phyloP scores from a whole-genome alignment of 441 rosid genomes.

The Adansonia gregorii region DNA sequence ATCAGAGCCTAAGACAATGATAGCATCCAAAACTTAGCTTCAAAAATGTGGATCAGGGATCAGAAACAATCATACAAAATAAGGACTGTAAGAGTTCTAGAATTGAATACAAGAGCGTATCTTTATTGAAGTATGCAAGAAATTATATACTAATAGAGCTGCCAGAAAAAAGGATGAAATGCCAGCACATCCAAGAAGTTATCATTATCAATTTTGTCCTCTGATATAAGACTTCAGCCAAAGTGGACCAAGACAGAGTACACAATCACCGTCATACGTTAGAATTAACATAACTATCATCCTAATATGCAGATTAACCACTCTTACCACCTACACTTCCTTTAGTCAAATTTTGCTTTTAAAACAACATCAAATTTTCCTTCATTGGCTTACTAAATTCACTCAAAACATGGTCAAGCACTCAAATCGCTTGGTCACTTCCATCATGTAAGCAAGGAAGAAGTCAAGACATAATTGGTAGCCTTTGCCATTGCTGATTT shows the following conservation, averaged over 20 bases:
- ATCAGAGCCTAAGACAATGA: conserved; percentile 65
- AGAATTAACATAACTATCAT: background rate
- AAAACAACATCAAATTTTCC: background rate
- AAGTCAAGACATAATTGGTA: background rate
- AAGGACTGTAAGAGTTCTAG: background rate
- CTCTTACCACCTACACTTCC: background rate
- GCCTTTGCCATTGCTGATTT: background rate
- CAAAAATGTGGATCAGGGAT: background rate
- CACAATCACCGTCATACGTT: background rate
- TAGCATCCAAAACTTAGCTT: conserved; percentile 27
- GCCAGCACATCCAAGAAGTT: background rate
- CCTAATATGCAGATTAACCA: background rate
- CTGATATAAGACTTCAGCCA: background rate
- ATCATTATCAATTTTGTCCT: background rate
- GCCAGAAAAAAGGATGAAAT: background rate
- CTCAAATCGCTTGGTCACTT: background rate
- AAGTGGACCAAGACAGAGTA: background rate
- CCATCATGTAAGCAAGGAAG: background rate
- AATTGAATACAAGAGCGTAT: background rate
- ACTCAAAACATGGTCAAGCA: background rate
- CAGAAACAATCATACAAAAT: background rate
- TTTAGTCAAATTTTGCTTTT: background rate
- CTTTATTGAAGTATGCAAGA: background rate
- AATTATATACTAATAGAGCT: background rate
- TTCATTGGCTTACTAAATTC: background rate